A percentile compares a stretch with the other conserved stretches of the same genome.
phyloP scores from a whole-genome alignment of 1,139 yeast species.

The Pichia sp. region DNA sequence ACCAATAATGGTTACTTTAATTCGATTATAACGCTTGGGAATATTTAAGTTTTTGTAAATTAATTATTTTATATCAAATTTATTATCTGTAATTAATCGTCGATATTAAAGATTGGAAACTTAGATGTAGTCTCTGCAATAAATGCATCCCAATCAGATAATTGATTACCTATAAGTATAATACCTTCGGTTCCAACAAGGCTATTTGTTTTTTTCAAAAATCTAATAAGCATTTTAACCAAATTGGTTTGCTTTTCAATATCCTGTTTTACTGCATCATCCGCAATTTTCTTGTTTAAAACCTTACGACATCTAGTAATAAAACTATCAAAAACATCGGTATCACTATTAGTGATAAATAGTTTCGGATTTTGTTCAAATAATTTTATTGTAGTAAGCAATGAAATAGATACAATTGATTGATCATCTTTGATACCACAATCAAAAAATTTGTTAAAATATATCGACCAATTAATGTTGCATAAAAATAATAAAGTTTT shows the following conservation, averaged over 20 bases:
- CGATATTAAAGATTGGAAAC: conserved; percentile 5
- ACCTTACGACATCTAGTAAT: conserved; percentile 31
- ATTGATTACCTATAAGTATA: conserved; percentile 18
- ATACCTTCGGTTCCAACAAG: conserved; percentile 18
- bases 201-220: conserved; percentile 20
- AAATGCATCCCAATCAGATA: conserved; percentile 22
- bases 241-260: conserved; percentile 39
- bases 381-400: conserved; percentile 35
- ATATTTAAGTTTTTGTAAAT: neutral
- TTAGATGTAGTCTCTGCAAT: conserved; percentile 7
- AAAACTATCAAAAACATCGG: conserved; percentile 22
- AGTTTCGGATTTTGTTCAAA: conserved; percentile 23
- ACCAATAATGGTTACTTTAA: too few relatives aligned
- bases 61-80: neutral
- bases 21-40: too few relatives aligned
- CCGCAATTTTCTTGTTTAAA: conserved; percentile 36
- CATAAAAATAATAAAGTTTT: conserved; percentile 22
- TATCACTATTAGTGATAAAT: conserved; percentile 13
- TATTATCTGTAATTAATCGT: conserved; percentile 1
- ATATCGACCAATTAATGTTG: conserved; percentile 26
- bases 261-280: conserved; percentile 45
- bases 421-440: conserved; percentile 41
- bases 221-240: conserved; percentile 27
- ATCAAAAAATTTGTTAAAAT: conserved; percentile 30
- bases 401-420: conserved; percentile 37